Evolutionary conservation across 2,329 filamentous ascomycete genomes (phyloP).

Genomic region (Seiridium unicorne): DNA sequence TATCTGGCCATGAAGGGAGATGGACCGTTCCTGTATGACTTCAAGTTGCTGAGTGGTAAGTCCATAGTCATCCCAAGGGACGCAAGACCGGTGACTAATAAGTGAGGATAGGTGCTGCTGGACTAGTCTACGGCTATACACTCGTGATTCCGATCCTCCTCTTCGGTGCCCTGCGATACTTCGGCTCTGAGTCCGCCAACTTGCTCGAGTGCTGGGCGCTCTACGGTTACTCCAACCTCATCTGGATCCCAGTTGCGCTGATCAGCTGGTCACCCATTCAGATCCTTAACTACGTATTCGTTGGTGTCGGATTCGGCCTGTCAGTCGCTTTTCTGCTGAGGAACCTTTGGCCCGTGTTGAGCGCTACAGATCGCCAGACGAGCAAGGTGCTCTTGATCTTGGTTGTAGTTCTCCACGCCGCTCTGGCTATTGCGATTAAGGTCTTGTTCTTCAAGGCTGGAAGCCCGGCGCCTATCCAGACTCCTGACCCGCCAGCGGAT

Average conservation of each 20-base stretch:
- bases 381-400: conserved; percentile 84
- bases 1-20: conserved; percentile 72
- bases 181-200: conserved; percentile 90
- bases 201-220: conserved; percentile 92
- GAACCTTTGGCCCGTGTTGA: conserved; percentile 88
- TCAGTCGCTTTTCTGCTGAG: conserved; percentile 82
- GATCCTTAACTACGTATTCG: conserved; percentile 91
- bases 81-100: conserved; percentile 5
- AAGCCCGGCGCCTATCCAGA: conserved; percentile 49
- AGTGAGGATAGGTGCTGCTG: conserved; percentile 65
- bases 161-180: conserved; percentile 90
- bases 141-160: conserved; percentile 79
- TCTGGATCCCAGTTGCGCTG: conserved; percentile 93
- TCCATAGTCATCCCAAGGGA: conserved; percentile 9
- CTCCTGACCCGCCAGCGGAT: not conserved
- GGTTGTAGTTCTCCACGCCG: conserved; percentile 82
- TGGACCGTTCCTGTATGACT: conserved; percentile 85
- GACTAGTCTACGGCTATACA: conserved; percentile 94
- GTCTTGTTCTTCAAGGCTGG: conserved; percentile 90
- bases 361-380: conserved; percentile 87
- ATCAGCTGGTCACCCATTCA: conserved; percentile 86
- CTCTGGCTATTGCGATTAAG: conserved; percentile 92
- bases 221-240: conserved; percentile 94
- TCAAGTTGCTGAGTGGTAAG: conserved; percentile 78
- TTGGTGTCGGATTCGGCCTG: conserved; percentile 79